Conservation (phyloP, 1,284 basidiomycete genomes). For the Leccinum pachyderme region DNA sequence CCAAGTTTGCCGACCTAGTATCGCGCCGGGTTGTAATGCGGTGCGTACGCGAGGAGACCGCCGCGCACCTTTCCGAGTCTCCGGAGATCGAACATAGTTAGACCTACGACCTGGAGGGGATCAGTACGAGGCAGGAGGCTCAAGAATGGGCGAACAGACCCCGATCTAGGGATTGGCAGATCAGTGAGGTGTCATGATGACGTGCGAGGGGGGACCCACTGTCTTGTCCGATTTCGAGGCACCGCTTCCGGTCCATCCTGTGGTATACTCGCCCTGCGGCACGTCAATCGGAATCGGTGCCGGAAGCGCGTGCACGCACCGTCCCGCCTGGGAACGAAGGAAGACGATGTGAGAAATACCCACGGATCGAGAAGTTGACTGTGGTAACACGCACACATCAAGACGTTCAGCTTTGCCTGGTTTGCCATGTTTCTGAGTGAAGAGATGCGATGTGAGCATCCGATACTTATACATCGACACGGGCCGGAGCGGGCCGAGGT, state of each 20-base stretch:
- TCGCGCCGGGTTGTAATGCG: background rate
- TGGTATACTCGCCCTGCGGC: slow-evolving; percentile 83
- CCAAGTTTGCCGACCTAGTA: slow-evolving; percentile 63
- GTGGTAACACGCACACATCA: slow-evolving; percentile 60
- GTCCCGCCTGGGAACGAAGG: slow-evolving; percentile 53
- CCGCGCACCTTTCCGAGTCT: slow-evolving; percentile 74
- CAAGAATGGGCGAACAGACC: slow-evolving; percentile 39
- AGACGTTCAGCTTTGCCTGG: slow-evolving; percentile 56
- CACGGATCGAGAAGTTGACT: background rate
- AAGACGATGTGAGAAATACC: slow-evolving; percentile 3
- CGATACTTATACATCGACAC: background rate
- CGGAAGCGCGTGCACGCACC: slow-evolving; percentile 36
- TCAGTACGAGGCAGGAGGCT: slow-evolving; percentile 8
- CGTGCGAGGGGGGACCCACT: slow-evolving; percentile 38
- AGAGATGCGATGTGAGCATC: background rate
- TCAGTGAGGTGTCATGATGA: background rate
- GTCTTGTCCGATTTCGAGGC: slow-evolving; percentile 94
- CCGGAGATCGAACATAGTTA: slow-evolving; percentile 88
- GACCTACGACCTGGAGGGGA: slow-evolving; percentile 70
- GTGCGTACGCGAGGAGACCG: background rate
- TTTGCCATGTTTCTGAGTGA: slow-evolving; percentile 36
- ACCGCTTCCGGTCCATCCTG: slow-evolving; percentile 88
- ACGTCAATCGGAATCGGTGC: background rate
- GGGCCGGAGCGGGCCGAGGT: slow-evolving; percentile 5
- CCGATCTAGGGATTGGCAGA: slow-evolving; percentile 51